Evolutionary conservation across 257 asterid genomes (phyloP).

Genomic region (Solanum gracilifrons): DNA sequence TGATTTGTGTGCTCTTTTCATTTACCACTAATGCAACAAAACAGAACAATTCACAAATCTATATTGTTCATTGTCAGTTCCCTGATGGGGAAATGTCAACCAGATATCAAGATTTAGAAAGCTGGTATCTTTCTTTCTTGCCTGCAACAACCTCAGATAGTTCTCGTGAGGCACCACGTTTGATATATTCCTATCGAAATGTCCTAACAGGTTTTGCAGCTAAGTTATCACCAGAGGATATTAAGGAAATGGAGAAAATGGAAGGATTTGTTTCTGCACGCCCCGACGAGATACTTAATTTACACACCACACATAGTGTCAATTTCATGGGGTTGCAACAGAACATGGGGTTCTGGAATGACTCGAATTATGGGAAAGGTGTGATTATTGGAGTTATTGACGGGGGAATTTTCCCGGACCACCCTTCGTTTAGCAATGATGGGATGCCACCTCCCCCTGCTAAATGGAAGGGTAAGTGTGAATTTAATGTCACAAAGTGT

Average conservation of each 20-base stretch:
- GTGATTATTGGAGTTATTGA: slow-evolving; percentile 22
- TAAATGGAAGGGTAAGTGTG: slow-evolving; percentile 25
- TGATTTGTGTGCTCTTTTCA: not conserved
- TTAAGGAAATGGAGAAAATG: slow-evolving; percentile 1
- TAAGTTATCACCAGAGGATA: slow-evolving; percentile 3
- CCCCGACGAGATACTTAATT: not conserved
- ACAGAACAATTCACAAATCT: slow-evolving; percentile 1
- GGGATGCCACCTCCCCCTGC: slow-evolving; percentile 12
- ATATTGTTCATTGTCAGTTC: slow-evolving; percentile 19
- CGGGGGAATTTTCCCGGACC: slow-evolving; percentile 7
- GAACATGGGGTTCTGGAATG: slow-evolving; percentile 2
- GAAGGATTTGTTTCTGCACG: slow-evolving; percentile 11
- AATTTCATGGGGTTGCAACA: slow-evolving; percentile 1
- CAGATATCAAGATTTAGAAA: not conserved
- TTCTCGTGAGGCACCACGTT: not conserved
- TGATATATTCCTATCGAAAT: slow-evolving; percentile 10
- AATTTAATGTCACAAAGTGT: not conserved
- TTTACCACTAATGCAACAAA: not conserved
- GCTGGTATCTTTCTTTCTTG: slow-evolving; percentile 20
- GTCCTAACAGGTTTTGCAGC: slow-evolving; percentile 21
- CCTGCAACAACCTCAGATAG: not conserved
- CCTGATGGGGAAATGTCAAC: not conserved
- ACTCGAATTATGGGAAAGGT: slow-evolving; percentile 15
- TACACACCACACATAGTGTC: slow-evolving; percentile 8
- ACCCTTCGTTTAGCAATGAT: slow-evolving; percentile 6